Percentiles rank a stretch among this genome's conserved stretches.
Conservation (phyloP, 1,284 basidiomycete genomes). For the Phylloboletellus chloephorus region DNA sequence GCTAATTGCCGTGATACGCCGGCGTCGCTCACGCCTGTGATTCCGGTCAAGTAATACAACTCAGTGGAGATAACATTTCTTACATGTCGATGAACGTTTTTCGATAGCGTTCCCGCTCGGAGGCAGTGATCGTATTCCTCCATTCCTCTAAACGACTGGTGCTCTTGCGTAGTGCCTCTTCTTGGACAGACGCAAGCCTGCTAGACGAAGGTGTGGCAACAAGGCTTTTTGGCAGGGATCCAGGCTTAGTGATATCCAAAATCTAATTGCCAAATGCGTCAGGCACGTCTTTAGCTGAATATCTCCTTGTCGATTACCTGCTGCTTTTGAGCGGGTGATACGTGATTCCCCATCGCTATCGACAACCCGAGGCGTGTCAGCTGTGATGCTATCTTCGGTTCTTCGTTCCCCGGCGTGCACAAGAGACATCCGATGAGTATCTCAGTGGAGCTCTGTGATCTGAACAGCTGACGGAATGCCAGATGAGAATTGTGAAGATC, state of each 20-base stretch:
- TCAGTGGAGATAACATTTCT: not conserved
- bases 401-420: constrained; percentile 40
- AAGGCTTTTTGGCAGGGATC: constrained; percentile 1
- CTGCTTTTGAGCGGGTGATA: constrained; percentile 57
- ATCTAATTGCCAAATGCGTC: constrained; percentile 17
- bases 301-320: constrained; percentile 42
- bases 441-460: constrained; percentile 60
- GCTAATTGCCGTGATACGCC: constrained; percentile 56
- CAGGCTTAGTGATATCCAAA: constrained; percentile 18
- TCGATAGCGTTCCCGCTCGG: constrained; percentile 64
- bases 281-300: not conserved
- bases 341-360: constrained; percentile 56
- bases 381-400: constrained; percentile 52
- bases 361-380: constrained; percentile 61
- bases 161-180: constrained; percentile 56
- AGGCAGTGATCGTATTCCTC: constrained; percentile 58
- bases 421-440: constrained; percentile 61
- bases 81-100: constrained; percentile 70
- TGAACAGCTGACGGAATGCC: constrained; percentile 66
- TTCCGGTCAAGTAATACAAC: constrained; percentile 7
- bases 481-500: constrained; percentile 52
- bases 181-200: constrained; percentile 30
- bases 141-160: constrained; percentile 61
- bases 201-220: constrained; percentile 2
- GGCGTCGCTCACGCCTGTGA: constrained; percentile 61